Evolutionary conservation across 768 basidiomycete genomes (phyloP).

Genomic region (Phylloporus arenicola): DNA sequence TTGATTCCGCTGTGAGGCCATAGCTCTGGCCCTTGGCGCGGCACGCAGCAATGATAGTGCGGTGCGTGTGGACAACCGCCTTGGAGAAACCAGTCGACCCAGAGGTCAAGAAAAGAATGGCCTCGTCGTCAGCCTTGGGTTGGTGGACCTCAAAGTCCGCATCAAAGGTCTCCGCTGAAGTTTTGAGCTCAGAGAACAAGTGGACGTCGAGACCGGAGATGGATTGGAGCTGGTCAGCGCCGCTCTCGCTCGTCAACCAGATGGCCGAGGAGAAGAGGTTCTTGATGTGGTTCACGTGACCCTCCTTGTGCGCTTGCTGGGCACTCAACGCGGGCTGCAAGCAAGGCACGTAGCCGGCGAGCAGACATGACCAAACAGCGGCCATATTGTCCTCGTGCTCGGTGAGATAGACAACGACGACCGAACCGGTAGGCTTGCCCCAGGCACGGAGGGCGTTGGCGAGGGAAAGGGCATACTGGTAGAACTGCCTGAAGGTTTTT

Average conservation of each 20-base stretch:
- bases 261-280: slow-evolving; percentile 26
- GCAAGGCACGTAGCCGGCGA: too few relatives aligned
- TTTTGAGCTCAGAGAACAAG: too few relatives aligned
- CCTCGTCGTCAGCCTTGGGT: slow-evolving; percentile 26
- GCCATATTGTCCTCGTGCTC: slow-evolving; percentile 33
- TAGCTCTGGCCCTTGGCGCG: slow-evolving; percentile 33
- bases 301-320: slow-evolving; percentile 29
- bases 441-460: not conserved
- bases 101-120: slow-evolving; percentile 36
- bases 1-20: slow-evolving; percentile 29
- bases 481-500: slow-evolving; percentile 16
- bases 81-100: slow-evolving; percentile 43
- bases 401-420: slow-evolving; percentile 27
- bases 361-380: slow-evolving; percentile 29
- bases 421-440: too few relatives aligned
- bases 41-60: slow-evolving; percentile 33
- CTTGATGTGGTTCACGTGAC: slow-evolving; percentile 25
- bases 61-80: too few relatives aligned
- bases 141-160: slow-evolving; percentile 16
- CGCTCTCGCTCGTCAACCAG: slow-evolving; percentile 27
- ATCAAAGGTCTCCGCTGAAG: slow-evolving; percentile 2
- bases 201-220: too few relatives aligned
- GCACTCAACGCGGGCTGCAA: slow-evolving; percentile 31
- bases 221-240: too few relatives aligned
- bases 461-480: slow-evolving; percentile 4